Conservation (phyloP, 2,329 filamentous ascomycete genomes). For the Aureobasidium leucospermi region DNA sequence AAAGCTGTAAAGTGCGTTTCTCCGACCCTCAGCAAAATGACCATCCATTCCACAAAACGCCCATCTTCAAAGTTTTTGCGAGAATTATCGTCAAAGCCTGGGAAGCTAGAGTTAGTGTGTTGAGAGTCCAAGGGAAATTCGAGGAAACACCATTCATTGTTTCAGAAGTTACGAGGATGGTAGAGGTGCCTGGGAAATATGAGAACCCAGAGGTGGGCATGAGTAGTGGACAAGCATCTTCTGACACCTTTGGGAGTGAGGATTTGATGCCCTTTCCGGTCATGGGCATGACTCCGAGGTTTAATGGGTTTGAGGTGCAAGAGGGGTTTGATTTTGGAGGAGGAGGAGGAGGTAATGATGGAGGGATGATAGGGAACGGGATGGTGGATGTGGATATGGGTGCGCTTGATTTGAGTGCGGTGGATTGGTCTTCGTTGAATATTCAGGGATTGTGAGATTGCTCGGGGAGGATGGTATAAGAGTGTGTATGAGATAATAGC, state of each 20-base stretch:
- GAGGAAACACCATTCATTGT: not conserved
- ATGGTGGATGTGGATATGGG: constrained; percentile 2
- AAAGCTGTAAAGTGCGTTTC: constrained; percentile 37
- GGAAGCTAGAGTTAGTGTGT: constrained; percentile 37
- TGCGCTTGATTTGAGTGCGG: not conserved
- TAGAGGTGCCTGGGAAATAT: not conserved
- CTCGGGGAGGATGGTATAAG: too few species aligned
- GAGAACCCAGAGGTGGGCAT: not conserved
- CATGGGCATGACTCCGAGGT: not conserved
- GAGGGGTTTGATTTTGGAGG: not conserved
- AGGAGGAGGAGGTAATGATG: not conserved
- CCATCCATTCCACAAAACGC: constrained; percentile 19
- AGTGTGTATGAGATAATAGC: too few species aligned
- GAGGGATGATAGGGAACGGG: not conserved
- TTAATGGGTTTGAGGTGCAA: not conserved
- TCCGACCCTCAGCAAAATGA: constrained; percentile 11
- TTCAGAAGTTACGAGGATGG: not conserved
- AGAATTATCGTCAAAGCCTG: constrained; percentile 56
- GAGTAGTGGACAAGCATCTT: not conserved
- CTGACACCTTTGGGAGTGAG: not conserved
- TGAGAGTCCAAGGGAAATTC: not conserved
- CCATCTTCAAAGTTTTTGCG: constrained; percentile 38
- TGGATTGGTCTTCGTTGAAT: not conserved
- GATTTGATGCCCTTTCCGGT: not conserved
- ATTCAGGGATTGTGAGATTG: not conserved